Evolutionary conservation across 1,139 yeast species (phyloP), one percentile per base, ranked within the genome.

Genomic region (Taiozyma sp.): DNA sequence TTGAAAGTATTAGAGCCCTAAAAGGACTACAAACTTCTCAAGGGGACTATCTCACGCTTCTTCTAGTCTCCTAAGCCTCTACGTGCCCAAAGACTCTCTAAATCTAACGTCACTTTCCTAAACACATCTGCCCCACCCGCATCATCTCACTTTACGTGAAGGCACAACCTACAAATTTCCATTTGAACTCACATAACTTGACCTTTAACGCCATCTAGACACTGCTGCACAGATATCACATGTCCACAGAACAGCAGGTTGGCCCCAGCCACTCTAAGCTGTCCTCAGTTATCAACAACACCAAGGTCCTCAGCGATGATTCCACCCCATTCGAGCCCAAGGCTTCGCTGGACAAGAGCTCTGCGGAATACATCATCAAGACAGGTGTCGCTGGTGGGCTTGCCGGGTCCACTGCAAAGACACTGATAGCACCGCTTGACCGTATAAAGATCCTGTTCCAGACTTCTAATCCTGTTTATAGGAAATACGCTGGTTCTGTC

Each of bases 351-450:
- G 84, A 88, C 62, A 90, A 86, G 62, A 87, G 81, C 53, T 84
- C 92, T 8, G 57, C 85, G 36, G 92, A 87, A 52, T 93, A 93
- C 67, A 84, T 93, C 22, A 56, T 89, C 36, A 77, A 90, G 54
- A 86, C 96, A 27, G 99, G 97, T 0, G 62, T 91, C 1, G 96
- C 99, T 0, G 99, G 99, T 13, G 99, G 99, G 0, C 63, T 90
- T 1, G 97, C 99, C 0, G 99, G 99, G 0, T 83, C 92, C 50
- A 90, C 95, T 9, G 99, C 97, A 8, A 93, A 93, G 65, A 91
- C 98, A 0, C 74, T 92, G 49, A 88, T 93, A 45, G 99, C 99
- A 0, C 99, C 99, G 0, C 70, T 93, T 51, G 99, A 93, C 68
- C 78, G 99, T 62, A 93, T 93, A 57, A 93, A 93, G 71, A 93